These are phyloP conservation scores for Claviceps maximensis DNA, from an alignment of 2,329 filamentous ascomycete genomes.

Conservation along the genomic window DNA sequence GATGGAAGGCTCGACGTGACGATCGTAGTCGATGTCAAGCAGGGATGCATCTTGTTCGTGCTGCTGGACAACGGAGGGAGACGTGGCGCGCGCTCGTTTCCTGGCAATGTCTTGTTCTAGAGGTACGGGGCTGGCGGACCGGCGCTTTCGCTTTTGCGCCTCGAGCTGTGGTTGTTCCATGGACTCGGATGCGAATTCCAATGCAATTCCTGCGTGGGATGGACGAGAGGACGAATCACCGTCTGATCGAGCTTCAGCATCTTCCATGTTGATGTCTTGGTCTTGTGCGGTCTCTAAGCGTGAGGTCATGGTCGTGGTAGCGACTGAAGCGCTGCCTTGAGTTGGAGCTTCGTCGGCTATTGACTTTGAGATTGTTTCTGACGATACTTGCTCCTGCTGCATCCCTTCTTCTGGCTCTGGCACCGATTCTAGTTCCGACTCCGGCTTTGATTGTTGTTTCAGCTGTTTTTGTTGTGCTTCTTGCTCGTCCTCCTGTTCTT, in stretches of 20 bases:
- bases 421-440: neutral
- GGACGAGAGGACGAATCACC: neutral
- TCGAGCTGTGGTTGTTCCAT: conserved; percentile 20
- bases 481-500: neutral
- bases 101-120: conserved; percentile 35
- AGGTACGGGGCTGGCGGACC: conserved; percentile 48
- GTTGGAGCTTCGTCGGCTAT: neutral
- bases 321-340: neutral
- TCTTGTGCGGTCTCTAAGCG: neutral
- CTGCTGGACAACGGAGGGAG: neutral
- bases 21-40: conserved; percentile 20
- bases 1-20: conserved; percentile 39
- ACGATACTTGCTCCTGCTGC: neutral
- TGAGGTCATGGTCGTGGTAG: neutral
- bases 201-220: neutral
- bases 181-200: conserved; percentile 3
- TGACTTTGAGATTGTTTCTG: neutral
- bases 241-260: neutral
- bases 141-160: conserved; percentile 51
- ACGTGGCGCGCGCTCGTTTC: conserved; percentile 38
- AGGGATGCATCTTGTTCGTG: neutral
- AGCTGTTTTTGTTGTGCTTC: neutral
- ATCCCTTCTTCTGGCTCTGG: neutral
- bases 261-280: neutral
- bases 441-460: neutral